Evolutionary conservation across 1,139 yeast genomes (phyloP).

Genomic region (Keqinozyma sinolaborantium): DNA sequence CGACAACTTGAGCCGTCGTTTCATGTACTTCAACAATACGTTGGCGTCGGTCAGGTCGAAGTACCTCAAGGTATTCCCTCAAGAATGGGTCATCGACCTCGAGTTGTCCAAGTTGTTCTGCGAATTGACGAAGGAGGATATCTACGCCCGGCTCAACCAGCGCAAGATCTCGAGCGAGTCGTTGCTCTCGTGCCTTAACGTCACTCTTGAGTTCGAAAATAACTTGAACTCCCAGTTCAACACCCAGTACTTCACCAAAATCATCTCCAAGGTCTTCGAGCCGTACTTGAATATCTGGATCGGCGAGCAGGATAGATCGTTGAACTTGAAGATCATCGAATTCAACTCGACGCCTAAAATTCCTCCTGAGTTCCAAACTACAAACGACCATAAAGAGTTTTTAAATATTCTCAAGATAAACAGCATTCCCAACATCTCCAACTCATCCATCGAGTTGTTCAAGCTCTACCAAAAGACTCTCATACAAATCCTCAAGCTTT

Average conservation of each 20-base stretch:
- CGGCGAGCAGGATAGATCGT: constrained; percentile 69
- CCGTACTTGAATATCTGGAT: constrained; percentile 86
- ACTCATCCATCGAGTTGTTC: constrained; percentile 85
- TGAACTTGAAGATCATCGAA: constrained; percentile 60
- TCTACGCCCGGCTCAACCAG: constrained; percentile 30
- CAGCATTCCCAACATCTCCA: constrained; percentile 58
- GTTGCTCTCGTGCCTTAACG: constrained; percentile 42
- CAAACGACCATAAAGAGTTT: constrained; percentile 22
- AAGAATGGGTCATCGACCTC: constrained; percentile 66
- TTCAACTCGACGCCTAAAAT: constrained; percentile 50
- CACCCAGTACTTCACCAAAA: constrained; percentile 39
- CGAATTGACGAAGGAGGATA: constrained; percentile 64
- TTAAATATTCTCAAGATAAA: constrained; percentile 36
- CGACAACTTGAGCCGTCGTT: constrained; percentile 80
- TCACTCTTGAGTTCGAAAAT: constrained; percentile 68
- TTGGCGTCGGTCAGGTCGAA: constrained; percentile 56
- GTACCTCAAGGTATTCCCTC: constrained; percentile 57
- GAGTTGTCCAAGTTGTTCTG: constrained; percentile 65
- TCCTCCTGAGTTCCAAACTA: constrained; percentile 31
- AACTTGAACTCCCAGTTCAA: constrained; percentile 59
- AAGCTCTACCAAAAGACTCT: constrained; percentile 69
- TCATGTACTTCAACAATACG: constrained; percentile 73
- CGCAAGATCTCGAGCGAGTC: constrained; percentile 46
- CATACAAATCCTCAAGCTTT: constrained; percentile 71
- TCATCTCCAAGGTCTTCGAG: constrained; percentile 74